phyloP scores from a whole-genome alignment of 2,329 filamentous ascomycete genomes.

The Curvularia sp. region DNA sequence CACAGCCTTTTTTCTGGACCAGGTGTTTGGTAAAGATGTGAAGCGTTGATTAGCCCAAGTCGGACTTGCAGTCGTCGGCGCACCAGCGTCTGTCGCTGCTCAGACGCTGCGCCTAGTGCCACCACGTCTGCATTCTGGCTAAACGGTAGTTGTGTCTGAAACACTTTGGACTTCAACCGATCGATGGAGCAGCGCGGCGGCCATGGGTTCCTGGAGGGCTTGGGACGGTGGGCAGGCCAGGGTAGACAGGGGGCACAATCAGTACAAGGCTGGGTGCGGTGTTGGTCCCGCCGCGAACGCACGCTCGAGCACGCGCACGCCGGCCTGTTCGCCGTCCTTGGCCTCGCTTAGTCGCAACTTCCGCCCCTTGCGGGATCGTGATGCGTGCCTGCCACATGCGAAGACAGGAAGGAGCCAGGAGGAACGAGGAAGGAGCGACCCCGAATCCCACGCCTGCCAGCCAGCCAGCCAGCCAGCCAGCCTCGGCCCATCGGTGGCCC shows the following conservation, averaged over 20 bases:
- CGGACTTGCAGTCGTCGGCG: conserved; percentile 4
- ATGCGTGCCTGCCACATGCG: conserved; percentile 10
- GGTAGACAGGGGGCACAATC: conserved; percentile 8
- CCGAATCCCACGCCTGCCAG: background rate
- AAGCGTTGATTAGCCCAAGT: background rate
- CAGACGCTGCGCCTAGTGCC: conserved; percentile 4
- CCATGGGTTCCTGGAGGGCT: background rate
- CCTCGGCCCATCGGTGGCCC: background rate
- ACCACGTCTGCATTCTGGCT: conserved; percentile 20
- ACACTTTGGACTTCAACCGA: conserved; percentile 15
- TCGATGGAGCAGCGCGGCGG: conserved; percentile 1
- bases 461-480: background rate
- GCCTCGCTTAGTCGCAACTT: conserved; percentile 19
- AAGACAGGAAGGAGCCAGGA: too few species aligned
- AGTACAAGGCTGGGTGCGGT: conserved; percentile 10
- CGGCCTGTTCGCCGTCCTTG: conserved; percentile 6
- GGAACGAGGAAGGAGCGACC: background rate
- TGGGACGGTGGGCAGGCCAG: background rate
- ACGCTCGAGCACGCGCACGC: background rate
- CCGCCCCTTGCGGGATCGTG: conserved; percentile 2
- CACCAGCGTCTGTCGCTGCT: conserved; percentile 2
- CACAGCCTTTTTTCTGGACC: conserved; percentile 11
- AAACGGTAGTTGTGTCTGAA: conserved; percentile 20
- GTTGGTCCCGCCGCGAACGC: background rate
- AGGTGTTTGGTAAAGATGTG: conserved; percentile 11